These are phyloP conservation scores for Gonapodya sp. DNA, from an alignment of 192 early-diverging fungal genomes.

Conservation along the genomic window DNA sequence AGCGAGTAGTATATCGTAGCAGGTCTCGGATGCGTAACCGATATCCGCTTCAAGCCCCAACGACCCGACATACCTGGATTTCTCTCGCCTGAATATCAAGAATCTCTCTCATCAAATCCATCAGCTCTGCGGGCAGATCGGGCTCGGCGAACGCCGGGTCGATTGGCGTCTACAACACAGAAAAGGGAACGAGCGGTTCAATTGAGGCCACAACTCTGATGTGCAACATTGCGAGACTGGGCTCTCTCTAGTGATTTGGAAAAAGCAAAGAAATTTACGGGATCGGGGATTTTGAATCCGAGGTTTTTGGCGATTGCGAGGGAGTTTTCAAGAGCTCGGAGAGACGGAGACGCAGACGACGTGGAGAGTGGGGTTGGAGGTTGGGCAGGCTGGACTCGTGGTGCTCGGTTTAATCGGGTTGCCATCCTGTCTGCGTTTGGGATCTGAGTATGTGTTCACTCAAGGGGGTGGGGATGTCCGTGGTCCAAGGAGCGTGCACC, in stretches of 20 bases:
- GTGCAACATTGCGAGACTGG: too few species aligned
- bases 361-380: not conserved
- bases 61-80: not conserved
- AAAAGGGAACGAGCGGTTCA: not conserved
- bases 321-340: not conserved
- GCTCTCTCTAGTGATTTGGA: too few species aligned
- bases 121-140: not conserved
- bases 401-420: not conserved
- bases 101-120: not conserved
- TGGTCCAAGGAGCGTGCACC: not conserved
- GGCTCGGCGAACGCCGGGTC: not conserved
- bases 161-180: not conserved
- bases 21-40: too few species aligned
- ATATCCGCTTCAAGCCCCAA: too few species aligned
- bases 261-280: not conserved
- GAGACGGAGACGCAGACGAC: not conserved
- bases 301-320: not conserved
- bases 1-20: not conserved
- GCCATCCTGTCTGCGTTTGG: not conserved
- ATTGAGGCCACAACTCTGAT: too few species aligned
- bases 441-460: not conserved
- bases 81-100: not conserved
- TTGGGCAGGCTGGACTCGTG: not conserved
- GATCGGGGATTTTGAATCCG: not conserved
- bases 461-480: not conserved